Conservation (phyloP, 345 rosid genomes). For the Melaleuca alternifolia region DNA sequence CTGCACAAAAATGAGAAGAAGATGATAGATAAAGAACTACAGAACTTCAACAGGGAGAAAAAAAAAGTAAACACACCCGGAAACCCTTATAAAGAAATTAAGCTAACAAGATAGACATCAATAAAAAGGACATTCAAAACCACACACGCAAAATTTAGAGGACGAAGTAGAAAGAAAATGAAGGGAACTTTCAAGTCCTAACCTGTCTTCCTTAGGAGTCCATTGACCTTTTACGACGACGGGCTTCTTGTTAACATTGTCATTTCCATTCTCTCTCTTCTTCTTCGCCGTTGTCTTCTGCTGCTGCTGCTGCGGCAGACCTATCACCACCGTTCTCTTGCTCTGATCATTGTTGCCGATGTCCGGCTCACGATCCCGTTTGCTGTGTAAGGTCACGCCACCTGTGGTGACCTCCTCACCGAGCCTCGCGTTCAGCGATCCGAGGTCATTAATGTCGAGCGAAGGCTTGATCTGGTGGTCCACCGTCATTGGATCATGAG, state of each 20-base stretch:
- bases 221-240: background rate
- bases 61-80: background rate
- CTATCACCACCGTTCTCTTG: background rate
- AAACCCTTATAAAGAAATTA: background rate
- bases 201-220: background rate
- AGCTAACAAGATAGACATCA: background rate
- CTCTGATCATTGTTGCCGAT: background rate
- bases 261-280: background rate
- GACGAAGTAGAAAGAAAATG: background rate
- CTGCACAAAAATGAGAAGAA: slow-evolving; percentile 12
- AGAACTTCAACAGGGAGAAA: background rate
- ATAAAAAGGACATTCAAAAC: background rate
- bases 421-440: background rate
- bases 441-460: background rate
- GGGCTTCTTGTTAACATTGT: background rate
- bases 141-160: background rate
- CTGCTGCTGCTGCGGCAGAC: background rate
- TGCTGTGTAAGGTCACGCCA: background rate
- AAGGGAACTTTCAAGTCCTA: background rate
- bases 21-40: background rate
- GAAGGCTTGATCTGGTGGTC: background rate
- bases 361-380: background rate
- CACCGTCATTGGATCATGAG: background rate
- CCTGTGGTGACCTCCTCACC: background rate
- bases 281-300: background rate